Percentiles rank a stretch among this genome's conserved stretches.
Evolutionary conservation across 805 yeast genomes (phyloP).

Genomic region (Metschnikowia lochheadii): DNA sequence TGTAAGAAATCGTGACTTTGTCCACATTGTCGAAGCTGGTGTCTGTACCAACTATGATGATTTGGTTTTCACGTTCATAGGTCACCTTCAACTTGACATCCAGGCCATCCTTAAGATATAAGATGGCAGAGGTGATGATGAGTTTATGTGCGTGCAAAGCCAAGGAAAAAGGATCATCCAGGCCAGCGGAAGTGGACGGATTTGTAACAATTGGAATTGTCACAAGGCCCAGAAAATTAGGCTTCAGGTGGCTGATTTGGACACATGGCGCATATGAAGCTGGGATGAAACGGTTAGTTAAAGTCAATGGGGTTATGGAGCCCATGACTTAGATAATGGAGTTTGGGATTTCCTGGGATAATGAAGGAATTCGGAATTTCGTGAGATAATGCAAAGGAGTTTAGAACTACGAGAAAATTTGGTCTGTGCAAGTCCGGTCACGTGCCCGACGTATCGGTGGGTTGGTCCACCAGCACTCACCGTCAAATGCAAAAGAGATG

Average conservation of each 20-base stretch:
- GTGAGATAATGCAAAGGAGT: background rate
- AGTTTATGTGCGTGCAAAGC: conserved; percentile 40
- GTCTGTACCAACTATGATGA: conserved; percentile 26
- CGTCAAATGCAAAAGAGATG: background rate
- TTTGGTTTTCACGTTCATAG: conserved; percentile 40
- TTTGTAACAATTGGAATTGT: conserved; percentile 30
- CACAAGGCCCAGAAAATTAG: conserved; percentile 44
- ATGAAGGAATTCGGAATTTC: background rate
- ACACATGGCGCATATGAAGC: conserved; percentile 35
- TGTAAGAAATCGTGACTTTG: conserved; percentile 30
- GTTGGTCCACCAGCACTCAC: background rate
- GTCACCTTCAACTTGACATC: conserved; percentile 23
- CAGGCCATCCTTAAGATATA: conserved; percentile 13
- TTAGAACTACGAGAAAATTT: background rate
- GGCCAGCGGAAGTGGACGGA: conserved; percentile 10
- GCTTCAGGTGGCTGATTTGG: conserved; percentile 39
- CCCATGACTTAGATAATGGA: background rate
- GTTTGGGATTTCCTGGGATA: background rate
- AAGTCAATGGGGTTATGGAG: conserved; percentile 14
- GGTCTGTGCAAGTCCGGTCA: conserved; percentile 1
- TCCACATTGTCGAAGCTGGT: conserved; percentile 8
- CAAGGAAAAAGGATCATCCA: conserved; percentile 16
- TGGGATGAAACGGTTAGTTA: conserved; percentile 36
- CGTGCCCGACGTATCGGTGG: background rate
- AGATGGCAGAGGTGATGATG: conserved; percentile 33